A percentile compares a stretch with the other conserved stretches of the same genome.
Conservation (phyloP, 2,329 filamentous ascomycete species). For the Hawksworthiomyces lignivorus region DNA sequence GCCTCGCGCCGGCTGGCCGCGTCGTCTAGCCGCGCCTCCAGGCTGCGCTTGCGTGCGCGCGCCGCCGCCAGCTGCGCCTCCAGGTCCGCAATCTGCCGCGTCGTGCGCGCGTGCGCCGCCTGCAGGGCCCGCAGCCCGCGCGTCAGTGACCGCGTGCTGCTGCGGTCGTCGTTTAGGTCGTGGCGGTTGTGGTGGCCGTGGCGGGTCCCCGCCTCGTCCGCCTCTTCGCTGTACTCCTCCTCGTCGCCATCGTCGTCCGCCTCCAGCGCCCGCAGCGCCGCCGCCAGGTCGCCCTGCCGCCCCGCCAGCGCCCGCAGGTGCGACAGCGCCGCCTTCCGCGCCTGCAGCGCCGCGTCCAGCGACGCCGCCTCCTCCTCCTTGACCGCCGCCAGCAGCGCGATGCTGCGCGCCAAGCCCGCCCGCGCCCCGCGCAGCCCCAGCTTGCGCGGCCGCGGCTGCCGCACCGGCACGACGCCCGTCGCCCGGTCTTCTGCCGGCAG, state of each 20-base stretch:
- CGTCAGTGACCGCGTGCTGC: too few species aligned
- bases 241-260: too few species aligned
- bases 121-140: slow-evolving; percentile 54
- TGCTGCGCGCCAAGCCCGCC: slow-evolving; percentile 54
- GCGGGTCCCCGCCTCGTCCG: slow-evolving; percentile 44
- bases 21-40: slow-evolving; percentile 54
- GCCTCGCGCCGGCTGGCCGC: slow-evolving; percentile 60
- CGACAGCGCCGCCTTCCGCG: slow-evolving; percentile 49
- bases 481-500: slow-evolving; percentile 14
- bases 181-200: too few species aligned
- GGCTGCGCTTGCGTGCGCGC: slow-evolving; percentile 50
- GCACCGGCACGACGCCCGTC: slow-evolving; percentile 50
- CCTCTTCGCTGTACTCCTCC: too few species aligned
- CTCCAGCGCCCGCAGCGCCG: slow-evolving; percentile 47
- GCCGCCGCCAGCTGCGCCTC: slow-evolving; percentile 57
- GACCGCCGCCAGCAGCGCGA: slow-evolving; percentile 55
- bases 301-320: slow-evolving; percentile 47
- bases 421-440: slow-evolving; percentile 55
- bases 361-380: slow-evolving; percentile 62
- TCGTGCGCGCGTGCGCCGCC: slow-evolving; percentile 44
- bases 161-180: too few species aligned
- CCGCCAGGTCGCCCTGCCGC: slow-evolving; percentile 40
- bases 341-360: slow-evolving; percentile 47
- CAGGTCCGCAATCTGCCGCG: slow-evolving; percentile 56
- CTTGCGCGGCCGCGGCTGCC: slow-evolving; percentile 46